Percentiles rank a stretch among this genome's conserved stretches.
phyloP scores from a whole-genome alignment of 768 basidiomycete species.

The Termitomyces sp. region DNA sequence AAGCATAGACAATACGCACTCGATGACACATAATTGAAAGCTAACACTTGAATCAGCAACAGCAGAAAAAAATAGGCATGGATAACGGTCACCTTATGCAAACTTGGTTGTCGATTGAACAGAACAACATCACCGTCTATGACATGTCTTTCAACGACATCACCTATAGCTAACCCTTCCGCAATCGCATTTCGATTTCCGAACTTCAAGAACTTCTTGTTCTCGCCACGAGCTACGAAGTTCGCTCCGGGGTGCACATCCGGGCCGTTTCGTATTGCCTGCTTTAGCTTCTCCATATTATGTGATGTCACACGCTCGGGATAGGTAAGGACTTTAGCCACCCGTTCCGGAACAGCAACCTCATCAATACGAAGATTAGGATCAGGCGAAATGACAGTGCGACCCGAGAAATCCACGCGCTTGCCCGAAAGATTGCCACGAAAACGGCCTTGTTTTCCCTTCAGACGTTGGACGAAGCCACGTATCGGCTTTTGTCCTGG shows the following conservation, averaged over 20 bases:
- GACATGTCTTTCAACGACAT: constrained; percentile 92
- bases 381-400: constrained; percentile 98
- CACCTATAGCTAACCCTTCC: constrained; percentile 79
- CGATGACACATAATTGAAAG: constrained; percentile 99
- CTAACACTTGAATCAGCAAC: constrained; percentile 31
- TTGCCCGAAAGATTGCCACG: constrained; percentile 98
- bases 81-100: constrained; percentile 71
- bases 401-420: constrained; percentile 96
- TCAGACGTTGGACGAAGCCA: constrained; percentile 95
- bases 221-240: constrained; percentile 80
- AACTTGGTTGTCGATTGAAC: constrained; percentile 97
- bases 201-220: constrained; percentile 88
- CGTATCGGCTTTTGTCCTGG: constrained; percentile 92
- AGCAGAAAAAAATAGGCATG: background rate
- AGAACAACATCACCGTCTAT: constrained; percentile 94
- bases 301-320: constrained; percentile 92
- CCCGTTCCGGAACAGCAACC: constrained; percentile 94
- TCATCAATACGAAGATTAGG: constrained; percentile 99
- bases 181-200: constrained; percentile 80
- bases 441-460: constrained; percentile 99
- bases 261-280: constrained; percentile 83
- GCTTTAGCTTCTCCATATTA: constrained; percentile 75
- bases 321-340: constrained; percentile 93
- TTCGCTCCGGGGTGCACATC: constrained; percentile 95
- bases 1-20: constrained; percentile 36